Conservation (phyloP, 495 filamentous ascomycete species). For the Podospora pseudoanserina region DNA sequence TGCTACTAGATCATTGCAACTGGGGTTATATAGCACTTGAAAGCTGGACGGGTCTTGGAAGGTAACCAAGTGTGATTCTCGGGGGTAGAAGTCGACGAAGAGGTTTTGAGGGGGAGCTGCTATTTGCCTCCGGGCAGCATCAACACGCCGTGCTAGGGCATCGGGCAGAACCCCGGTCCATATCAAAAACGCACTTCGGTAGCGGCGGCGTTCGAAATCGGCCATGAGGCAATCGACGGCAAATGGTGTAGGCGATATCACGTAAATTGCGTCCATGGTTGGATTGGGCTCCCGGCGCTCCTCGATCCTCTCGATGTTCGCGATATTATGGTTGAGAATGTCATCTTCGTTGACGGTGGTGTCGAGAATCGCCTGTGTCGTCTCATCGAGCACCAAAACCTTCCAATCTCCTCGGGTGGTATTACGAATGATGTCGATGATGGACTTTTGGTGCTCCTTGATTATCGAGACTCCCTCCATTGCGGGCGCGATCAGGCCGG, state of each 20-base stretch:
- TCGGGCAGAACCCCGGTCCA: conserved; percentile 64
- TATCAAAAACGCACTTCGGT: conserved; percentile 68
- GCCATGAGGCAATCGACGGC: conserved; percentile 91
- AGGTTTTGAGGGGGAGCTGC: conserved; percentile 62
- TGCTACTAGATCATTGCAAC: conserved; percentile 77
- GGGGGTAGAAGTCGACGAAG: conserved; percentile 81
- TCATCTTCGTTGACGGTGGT: conserved; percentile 90
- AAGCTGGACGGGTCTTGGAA: conserved; percentile 95
- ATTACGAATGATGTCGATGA: conserved; percentile 52
- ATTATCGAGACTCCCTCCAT: conserved; percentile 38
- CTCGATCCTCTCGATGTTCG: conserved; percentile 91
- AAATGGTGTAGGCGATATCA: conserved; percentile 77
- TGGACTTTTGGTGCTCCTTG: conserved; percentile 34
- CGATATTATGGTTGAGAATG: conserved; percentile 90
- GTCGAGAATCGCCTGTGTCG: conserved; percentile 74
- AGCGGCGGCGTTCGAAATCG: conserved; percentile 79
- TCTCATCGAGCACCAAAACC: conserved; percentile 82
- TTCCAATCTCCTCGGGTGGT: conserved; percentile 72
- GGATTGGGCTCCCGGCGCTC: conserved; percentile 72
- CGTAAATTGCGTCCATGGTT: conserved; percentile 89
- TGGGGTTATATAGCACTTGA: conserved; percentile 84
- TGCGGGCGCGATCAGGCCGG: conserved; percentile 18
- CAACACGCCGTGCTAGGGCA: conserved; percentile 41
- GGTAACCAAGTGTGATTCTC: conserved; percentile 86
- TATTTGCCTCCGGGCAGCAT: conserved; percentile 66